These are phyloP conservation scores for Nothophoma quercina DNA, from an alignment of 2,329 filamentous ascomycete species.

Conservation along the genomic window DNA sequence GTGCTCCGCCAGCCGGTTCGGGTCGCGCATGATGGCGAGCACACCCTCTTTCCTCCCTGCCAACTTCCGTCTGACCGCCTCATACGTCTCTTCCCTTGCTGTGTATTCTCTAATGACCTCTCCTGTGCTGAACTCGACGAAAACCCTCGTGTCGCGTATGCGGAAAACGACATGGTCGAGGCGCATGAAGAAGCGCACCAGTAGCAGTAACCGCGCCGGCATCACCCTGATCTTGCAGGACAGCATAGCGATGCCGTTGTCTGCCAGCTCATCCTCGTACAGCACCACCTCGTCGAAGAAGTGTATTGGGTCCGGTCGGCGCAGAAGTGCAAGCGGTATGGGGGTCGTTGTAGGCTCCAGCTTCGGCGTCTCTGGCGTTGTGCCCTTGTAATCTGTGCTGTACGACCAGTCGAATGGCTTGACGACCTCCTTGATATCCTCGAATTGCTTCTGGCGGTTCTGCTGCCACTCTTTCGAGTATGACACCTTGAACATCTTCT, in stretches of 20 bases:
- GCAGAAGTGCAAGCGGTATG: conserved; percentile 87
- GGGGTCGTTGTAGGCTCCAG: conserved; percentile 58
- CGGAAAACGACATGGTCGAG: conserved; percentile 89
- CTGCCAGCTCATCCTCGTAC: conserved; percentile 96
- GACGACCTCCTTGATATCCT: conserved; percentile 90
- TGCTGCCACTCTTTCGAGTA: conserved; percentile 89
- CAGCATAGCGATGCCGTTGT: conserved; percentile 92
- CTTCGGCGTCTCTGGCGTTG: conserved; percentile 53
- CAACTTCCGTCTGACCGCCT: conserved; percentile 70
- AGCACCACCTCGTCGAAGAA: conserved; percentile 97
- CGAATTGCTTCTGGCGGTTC: conserved; percentile 77
- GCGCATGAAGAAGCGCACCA: conserved; percentile 89
- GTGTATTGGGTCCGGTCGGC: conserved; percentile 88
- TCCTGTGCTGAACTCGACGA: conserved; percentile 82
- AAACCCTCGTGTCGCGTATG: conserved; percentile 88
- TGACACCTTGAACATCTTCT: conserved; percentile 89
- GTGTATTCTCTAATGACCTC: conserved; percentile 90
- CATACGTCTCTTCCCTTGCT: conserved; percentile 83
- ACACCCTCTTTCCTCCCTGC: conserved; percentile 71
- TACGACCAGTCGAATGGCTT: conserved; percentile 99
- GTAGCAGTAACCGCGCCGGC: conserved; percentile 83
- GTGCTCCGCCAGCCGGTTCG: conserved; percentile 68
- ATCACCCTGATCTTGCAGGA: conserved; percentile 94
- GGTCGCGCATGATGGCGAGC: conserved; percentile 77
- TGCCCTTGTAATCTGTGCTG: conserved; percentile 85